Conservation (phyloP, 306 rosid genomes). For the Arachis stenosperma region DNA sequence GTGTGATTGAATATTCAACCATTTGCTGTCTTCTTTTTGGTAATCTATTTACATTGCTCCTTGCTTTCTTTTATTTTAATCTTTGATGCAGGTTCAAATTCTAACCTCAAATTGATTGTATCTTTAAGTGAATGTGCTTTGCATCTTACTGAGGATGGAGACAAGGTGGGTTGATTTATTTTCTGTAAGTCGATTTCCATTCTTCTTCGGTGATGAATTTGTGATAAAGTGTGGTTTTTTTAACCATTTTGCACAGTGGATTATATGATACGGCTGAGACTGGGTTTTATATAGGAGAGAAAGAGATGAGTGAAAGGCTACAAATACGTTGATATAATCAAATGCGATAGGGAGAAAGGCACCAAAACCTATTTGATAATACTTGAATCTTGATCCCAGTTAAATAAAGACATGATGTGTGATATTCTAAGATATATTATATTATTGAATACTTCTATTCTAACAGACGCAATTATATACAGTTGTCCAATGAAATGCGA, state of each 20-base stretch:
- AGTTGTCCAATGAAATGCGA: no score
- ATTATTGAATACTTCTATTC: no score
- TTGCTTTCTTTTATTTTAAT: constrained; percentile 5
- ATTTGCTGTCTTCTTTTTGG: constrained; percentile 13
- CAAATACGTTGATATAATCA: no score
- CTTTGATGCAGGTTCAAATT: constrained; percentile 51
- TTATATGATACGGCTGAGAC: neutral
- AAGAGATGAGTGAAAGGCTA: no score
- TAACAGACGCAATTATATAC: no score
- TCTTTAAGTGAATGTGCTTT: constrained; percentile 73
- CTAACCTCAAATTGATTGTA: constrained; percentile 53
- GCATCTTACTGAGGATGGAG: constrained; percentile 83
- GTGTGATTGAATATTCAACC: constrained; percentile 26
- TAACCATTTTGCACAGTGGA: constrained; percentile 10
- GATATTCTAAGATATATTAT: no score
- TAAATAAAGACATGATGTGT: no score
- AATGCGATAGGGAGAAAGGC: no score
- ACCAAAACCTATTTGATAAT: no score
- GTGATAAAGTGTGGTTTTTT: neutral
- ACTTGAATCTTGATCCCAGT: no score
- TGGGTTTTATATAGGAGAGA: no score
- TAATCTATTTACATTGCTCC: constrained; percentile 1
- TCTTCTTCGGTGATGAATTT: neutral
- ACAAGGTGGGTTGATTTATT: constrained; percentile 60
- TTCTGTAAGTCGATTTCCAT: constrained; percentile 14